Evolutionary conservation across 306 rosid genomes (phyloP).

Genomic region (Pyrus betulifolia): DNA sequence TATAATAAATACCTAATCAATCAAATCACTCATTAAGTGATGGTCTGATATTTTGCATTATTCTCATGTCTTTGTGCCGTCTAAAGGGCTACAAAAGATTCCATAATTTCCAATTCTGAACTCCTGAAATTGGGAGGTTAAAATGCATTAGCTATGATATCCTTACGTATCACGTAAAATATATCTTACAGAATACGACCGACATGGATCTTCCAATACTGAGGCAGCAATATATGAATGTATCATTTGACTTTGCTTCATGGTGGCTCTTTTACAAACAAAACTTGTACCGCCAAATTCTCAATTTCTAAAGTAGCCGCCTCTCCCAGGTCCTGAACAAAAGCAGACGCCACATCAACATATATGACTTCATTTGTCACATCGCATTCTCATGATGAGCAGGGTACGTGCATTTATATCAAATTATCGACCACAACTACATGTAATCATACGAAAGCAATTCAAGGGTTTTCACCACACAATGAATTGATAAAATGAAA

Average conservation of each 20-base stretch:
- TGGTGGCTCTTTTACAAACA: slow-evolving; percentile 11
- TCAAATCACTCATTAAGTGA: too few relatives aligned
- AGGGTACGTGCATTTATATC: background rate
- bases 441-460: background rate
- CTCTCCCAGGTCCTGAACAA: background rate
- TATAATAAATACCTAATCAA: too few relatives aligned
- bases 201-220: background rate
- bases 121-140: background rate
- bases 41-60: background rate
- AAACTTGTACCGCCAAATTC: slow-evolving; percentile 3
- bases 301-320: slow-evolving; percentile 19
- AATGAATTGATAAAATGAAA: too few relatives aligned
- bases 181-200: background rate
- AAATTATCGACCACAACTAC: too few relatives aligned
- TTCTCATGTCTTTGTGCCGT: background rate
- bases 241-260: background rate
- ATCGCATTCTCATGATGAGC: background rate
- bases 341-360: background rate
- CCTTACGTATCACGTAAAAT: background rate
- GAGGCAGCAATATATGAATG: background rate
- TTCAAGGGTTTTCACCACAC: background rate
- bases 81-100: background rate
- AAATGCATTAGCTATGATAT: background rate
- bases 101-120: background rate
- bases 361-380: background rate